Evolutionary conservation across 305 asterid genomes (phyloP), one percentile per base, ranked within the genome.

Genomic region (Striga hermonthica): DNA sequence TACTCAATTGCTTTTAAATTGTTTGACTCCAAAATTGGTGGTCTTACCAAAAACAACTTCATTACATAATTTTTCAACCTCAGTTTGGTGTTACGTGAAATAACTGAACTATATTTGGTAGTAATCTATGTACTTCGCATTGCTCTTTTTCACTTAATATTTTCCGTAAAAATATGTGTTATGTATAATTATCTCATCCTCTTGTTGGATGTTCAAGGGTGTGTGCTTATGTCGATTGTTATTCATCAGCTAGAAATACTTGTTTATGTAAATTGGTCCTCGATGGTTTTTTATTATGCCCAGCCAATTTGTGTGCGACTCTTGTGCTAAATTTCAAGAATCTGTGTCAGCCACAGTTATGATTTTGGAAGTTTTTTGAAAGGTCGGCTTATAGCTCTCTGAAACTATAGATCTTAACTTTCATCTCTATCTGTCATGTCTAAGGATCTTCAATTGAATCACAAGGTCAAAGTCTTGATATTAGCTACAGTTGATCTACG

Each of bases 1-100:
- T 93, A 86, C 68, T 44, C 43, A 54, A 5, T 62, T 73, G 62
- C 56, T 47, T 66, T 15, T 39, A 12, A 63, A 15, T 40, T 64
- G 36, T 41, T 36, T 55, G 6, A 48, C 47, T 65, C 13, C 16
- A 8, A 39, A 28, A 13, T 58, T 15, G 28, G 58, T 34, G 56
- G 31, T 22, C 31, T 22, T 39, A 14, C 61, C 36, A 45, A 4
- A 3, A 15, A 72, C 56, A 31, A 34, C 15, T 58, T 11, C 12
- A 53, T 8, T 44, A 45, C 54, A 56, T 40, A n/a, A 62, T 28
- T 35, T 13, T 28, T 15, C 31, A 31, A 35, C 47, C 55, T 57
- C 35, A 47, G 2, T 50, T 61, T 35, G 58, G 70, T 39, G 43
- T 10, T 41, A 28, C 43, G 47, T 11, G 39, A 36, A 50, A 14